These are phyloP conservation scores for Venturia pyrina DNA, from an alignment of 2,329 filamentous ascomycete genomes.

Conservation along the genomic window DNA sequence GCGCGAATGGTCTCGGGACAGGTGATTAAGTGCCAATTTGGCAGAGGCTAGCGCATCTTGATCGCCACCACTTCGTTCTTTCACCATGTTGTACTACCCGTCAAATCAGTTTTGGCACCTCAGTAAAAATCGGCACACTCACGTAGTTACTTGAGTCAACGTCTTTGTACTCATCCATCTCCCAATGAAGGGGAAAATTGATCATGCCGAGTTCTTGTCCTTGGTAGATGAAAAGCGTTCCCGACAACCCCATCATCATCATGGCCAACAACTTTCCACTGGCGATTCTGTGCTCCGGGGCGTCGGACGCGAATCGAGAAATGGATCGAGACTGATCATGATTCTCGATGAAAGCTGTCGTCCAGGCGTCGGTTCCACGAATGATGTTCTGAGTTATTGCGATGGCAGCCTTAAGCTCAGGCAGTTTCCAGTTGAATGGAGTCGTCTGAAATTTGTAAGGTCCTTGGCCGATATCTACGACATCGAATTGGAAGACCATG, in stretches of 20 bases:
- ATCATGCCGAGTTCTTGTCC: constrained; percentile 53
- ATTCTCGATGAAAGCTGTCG: constrained; percentile 53
- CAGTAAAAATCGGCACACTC: constrained; percentile 20
- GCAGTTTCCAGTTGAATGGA: constrained; percentile 10
- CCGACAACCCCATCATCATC: constrained; percentile 38
- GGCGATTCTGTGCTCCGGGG: constrained; percentile 32
- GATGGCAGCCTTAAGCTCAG: constrained; percentile 10
- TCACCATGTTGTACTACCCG: constrained; percentile 16
- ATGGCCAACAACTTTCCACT: constrained; percentile 46
- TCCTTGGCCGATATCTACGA: constrained; percentile 38
- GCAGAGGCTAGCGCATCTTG: constrained; percentile 29
- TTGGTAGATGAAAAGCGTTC: constrained; percentile 51
- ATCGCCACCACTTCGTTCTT: constrained; percentile 13
- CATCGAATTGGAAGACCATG: constrained; percentile 62
- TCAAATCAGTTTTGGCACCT: constrained; percentile 15
- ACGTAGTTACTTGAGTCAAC: constrained; percentile 42
- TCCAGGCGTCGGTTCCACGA: constrained; percentile 40
- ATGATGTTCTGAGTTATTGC: constrained; percentile 32
- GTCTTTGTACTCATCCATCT: constrained; percentile 52
- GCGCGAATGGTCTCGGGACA: constrained; percentile 59
- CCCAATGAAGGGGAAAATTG: constrained; percentile 42
- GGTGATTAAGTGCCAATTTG: constrained; percentile 43
- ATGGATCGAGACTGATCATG: constrained; percentile 51
- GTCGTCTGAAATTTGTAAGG: constrained; percentile 12
- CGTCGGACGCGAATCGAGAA: constrained; percentile 41